Base-by-base conservation (phyloP, 2,329 filamentous ascomycete species). In the Hypoxylon sp. region DNA sequence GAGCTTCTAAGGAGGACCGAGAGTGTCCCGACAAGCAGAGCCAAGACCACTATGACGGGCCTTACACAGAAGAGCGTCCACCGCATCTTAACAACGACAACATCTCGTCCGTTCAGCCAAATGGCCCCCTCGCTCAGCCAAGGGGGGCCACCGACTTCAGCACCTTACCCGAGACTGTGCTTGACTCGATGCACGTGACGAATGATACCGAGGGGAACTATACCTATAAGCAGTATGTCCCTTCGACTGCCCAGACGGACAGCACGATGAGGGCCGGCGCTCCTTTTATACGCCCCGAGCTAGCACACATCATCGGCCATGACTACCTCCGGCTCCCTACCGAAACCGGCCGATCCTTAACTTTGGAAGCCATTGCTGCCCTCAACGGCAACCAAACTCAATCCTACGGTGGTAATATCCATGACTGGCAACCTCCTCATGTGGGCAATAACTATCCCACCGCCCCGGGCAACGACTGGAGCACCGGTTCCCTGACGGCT, bases 1-100 rank as follows among this genome's bases (percentile, higher is more conserved):
- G 11, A 49, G n/a, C 22, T 40, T 62, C 67, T n/a, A 57, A 70
- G n/a, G 11, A 22, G 14, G 60, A 62, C 22, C 53, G 51, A 30
- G 42, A 50, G 11, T 17, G 20, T 22, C 37, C 14, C n/a, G 58
- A 50, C 22, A 22, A 20, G n/a, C 10, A 42, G 11, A 42, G 31
- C 13, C n/a, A 58, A 25, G 40, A 57, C 25, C 8, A 69, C n/a
- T 66, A 61, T 13, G 50, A 46, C 22, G 69, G 64, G 33, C 10
- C 3, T 11, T 69, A 57, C 35, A 74, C 72, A 13, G 31, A 57
- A 7, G 1, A 60, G 3, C 71, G 71, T 5, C 74, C 73, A 1
- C 74, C 72, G 3, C 54, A 73, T 40, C 64, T 73, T 3, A 74
- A 71, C 49, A 27, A 59, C 46, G 59, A 37, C 11, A 75, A 76